Evolutionary conservation across 1,284 basidiomycete genomes (phyloP).

Genomic region (Cutaneotrichosporon mucoides): DNA sequence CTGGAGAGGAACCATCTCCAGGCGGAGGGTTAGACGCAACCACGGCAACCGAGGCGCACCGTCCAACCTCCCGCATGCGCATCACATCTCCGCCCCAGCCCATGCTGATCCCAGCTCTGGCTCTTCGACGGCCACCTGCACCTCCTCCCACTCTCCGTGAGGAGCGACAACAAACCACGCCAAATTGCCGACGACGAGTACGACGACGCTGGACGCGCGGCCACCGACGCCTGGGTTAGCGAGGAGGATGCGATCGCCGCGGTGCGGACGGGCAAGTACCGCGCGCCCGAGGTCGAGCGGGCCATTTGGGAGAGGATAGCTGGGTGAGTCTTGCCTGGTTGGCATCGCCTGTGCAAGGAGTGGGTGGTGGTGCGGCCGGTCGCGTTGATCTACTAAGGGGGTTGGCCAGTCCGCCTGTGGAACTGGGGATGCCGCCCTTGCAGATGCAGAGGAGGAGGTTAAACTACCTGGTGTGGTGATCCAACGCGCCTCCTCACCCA

Average conservation of each 20-base stretch:
- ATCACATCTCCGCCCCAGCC: no score
- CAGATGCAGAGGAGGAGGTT: no score
- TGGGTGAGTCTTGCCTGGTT: slow-evolving; percentile 51
- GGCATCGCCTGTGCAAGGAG: not conserved
- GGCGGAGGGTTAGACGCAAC: no score
- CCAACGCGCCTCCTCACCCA: no score
- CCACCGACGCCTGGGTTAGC: slow-evolving; percentile 57
- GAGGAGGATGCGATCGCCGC: slow-evolving; percentile 64
- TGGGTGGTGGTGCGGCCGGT: no score
- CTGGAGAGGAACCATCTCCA: no score
- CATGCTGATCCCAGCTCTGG: slow-evolving; percentile 67
- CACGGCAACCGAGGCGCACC: no score
- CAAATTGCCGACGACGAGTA: slow-evolving; percentile 58
- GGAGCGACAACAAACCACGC: slow-evolving; percentile 57
- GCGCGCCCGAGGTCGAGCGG: slow-evolving; percentile 61
- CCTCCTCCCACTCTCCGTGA: slow-evolving; percentile 71
- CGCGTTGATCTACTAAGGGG: no score
- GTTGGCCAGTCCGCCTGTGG: no score
- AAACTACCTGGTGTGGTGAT: no score
- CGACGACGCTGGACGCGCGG: slow-evolving; percentile 44
- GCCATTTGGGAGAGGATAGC: slow-evolving; percentile 65
- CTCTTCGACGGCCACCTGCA: slow-evolving; percentile 76
- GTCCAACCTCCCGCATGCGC: no score
- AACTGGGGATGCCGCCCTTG: no score
- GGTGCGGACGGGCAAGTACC: slow-evolving; percentile 49